A percentile compares a stretch with the other conserved stretches of the same genome.
phyloP scores from a whole-genome alignment of 2,329 filamentous ascomycete genomes.

The Hymenoscyphus fraxineus region DNA sequence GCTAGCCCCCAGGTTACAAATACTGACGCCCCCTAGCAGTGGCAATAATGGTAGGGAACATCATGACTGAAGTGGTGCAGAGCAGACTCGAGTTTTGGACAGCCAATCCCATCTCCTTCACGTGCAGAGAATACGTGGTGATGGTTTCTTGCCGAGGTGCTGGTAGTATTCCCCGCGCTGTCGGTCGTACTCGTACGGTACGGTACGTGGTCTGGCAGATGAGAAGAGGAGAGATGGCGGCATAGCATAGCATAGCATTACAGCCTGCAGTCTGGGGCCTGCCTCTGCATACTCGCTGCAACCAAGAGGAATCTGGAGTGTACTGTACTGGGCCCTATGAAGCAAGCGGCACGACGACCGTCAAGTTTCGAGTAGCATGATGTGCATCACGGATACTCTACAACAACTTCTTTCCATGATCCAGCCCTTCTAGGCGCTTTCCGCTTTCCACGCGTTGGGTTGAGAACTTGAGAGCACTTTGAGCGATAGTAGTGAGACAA shows the following conservation, averaged over 20 bases:
- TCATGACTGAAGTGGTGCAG: background rate
- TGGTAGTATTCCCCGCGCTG: background rate
- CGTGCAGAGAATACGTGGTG: background rate
- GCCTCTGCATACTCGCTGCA: background rate
- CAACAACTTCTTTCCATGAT: background rate
- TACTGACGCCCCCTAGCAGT: background rate
- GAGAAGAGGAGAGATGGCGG: background rate
- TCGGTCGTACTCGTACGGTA: slow-evolving; percentile 3
- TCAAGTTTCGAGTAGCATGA: background rate
- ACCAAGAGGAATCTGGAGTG: background rate
- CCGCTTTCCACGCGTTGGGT: background rate
- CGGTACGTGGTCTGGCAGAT: background rate
- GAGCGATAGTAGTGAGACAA: background rate
- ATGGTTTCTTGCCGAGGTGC: slow-evolving; percentile 1
- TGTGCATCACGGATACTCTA: background rate
- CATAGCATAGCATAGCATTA: background rate
- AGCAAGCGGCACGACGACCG: background rate
- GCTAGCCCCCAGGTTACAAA: background rate
- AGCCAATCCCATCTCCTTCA: background rate
- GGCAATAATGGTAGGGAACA: background rate
- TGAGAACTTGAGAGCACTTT: background rate
- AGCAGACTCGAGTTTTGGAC: background rate
- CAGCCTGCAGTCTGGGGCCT: background rate
- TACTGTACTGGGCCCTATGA: no score
- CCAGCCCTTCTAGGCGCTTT: background rate